phyloP scores from a whole-genome alignment of 768 basidiomycete species.

The Mrakia gelida region DNA sequence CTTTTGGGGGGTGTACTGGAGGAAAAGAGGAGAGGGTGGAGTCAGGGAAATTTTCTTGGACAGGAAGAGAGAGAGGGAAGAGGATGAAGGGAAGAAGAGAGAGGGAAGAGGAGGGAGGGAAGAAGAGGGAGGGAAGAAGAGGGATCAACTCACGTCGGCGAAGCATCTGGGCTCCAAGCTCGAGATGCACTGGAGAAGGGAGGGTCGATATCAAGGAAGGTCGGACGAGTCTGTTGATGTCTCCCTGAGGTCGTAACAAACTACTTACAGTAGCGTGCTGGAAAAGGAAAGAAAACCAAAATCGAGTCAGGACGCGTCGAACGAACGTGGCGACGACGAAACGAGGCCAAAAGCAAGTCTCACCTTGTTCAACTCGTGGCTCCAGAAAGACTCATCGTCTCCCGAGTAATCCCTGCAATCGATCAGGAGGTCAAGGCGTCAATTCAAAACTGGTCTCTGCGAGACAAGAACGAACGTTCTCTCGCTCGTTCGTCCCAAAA shows the following conservation, averaged over 20 bases:
- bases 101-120: too few species aligned
- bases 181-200: slow-evolving; percentile 39
- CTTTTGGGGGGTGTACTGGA: slow-evolving; percentile 31
- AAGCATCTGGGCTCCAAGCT: slow-evolving; percentile 41
- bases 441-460: neutral
- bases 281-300: too few species aligned
- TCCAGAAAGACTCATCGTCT: slow-evolving; percentile 41
- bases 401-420: slow-evolving; percentile 38
- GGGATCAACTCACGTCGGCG: slow-evolving; percentile 6
- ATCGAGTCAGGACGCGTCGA: too few species aligned
- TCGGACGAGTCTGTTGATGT: too few species aligned
- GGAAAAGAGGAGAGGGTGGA: neutral
- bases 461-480: neutral
- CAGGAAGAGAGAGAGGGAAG: too few species aligned
- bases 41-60: neutral
- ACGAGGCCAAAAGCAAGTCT: too few species aligned
- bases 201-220: neutral
- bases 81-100: too few species aligned
- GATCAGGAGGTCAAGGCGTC: neutral
- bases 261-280: too few species aligned
- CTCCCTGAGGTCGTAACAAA: too few species aligned
- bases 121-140: neutral
- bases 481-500: neutral
- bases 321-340: too few species aligned
- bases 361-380: slow-evolving; percentile 37